Evolutionary conservation across 768 basidiomycete genomes (phyloP).

Genomic region (Sarcomyxa edulis): DNA sequence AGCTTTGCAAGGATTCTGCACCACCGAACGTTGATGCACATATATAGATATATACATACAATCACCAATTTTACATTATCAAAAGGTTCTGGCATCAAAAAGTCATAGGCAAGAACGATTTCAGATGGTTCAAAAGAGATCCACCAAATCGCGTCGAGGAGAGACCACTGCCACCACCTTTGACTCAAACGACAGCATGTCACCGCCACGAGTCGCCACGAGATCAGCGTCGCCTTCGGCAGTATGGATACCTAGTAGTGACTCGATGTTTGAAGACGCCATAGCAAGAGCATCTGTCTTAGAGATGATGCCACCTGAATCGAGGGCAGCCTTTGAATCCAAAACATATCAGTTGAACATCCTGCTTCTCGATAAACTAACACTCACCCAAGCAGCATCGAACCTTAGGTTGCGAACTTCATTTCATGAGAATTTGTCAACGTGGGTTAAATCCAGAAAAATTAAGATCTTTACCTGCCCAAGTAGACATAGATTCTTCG

Average conservation of each 20-base stretch:
- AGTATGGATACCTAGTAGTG: constrained; percentile 27
- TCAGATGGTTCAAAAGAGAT: too few species aligned
- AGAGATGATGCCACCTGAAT: constrained; percentile 31
- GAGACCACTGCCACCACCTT: constrained; percentile 53
- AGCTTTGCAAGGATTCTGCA: too few species aligned
- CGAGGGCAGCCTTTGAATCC: constrained; percentile 34
- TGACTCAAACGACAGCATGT: constrained; percentile 38
- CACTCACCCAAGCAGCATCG: constrained; percentile 73
- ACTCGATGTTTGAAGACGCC: constrained; percentile 39
- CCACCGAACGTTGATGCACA: too few species aligned
- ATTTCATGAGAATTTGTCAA: constrained; percentile 37
- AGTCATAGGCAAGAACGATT: too few species aligned
- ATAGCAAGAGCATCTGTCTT: constrained; percentile 37
- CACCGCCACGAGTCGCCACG: constrained; percentile 49
- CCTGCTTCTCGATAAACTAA: background rate
- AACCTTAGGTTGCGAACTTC: constrained; percentile 74
- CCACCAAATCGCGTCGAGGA: constrained; percentile 30
- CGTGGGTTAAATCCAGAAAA: constrained; percentile 35
- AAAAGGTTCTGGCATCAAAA: too few species aligned
- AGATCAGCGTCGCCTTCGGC: constrained; percentile 38
- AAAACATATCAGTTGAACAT: background rate
- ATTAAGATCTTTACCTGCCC: background rate
- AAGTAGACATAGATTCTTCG: constrained; percentile 5
- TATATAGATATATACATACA: too few species aligned
- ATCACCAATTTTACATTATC: too few species aligned